Evolutionary conservation across 192 early-diverging fungal species (phyloP), one percentile per base, ranked within the genome.

Genomic region (Paraglomus brasilianum): DNA sequence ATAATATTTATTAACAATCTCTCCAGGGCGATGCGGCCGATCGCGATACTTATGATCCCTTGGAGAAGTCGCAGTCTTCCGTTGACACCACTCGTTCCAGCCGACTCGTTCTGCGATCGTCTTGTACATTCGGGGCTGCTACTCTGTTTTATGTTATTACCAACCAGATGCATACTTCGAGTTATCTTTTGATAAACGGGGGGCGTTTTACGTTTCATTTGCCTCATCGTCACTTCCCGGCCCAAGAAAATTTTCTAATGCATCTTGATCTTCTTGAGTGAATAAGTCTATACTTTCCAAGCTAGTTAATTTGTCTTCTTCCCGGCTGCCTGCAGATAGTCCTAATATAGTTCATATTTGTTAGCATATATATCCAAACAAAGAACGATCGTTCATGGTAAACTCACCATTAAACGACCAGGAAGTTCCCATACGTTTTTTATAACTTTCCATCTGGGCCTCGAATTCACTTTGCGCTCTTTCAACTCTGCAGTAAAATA

Each of bases 361-460:
- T 11, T 59, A 13, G 10, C 5, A 38, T 8, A 59, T 38, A 30
- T 51, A 50, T 36, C 36, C 10, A 3, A 40, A 2, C 11, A 11
- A 15, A 46, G 10, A 17, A 17, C 5, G 14, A 40, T 1, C 50
- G 5, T 30, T 9, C 42, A 57, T 19, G 21, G n/a, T 6, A 53
- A 5, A 17, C 65, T 8, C 36, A 53, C 65, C 65, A 53, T 50
- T 40, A 53, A 19, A 53, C 22, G 17, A 19, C 14, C 2, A 10
- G 7, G 52, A 53, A 13, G 14, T 43, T 40, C 39, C 38, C 17
- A 45, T 15, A 47, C 50, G n/a, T 21, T 52, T 69, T 38, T 42
- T 21, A 55, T 69, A 69, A 43, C 47, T 57, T 46, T 69, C 53
- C 67, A 69, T 69, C 40, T 69, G 67, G 15, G 43, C 42, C 19